phyloP scores from a whole-genome alignment of 768 basidiomycete species.

The Inosperma sp. region DNA sequence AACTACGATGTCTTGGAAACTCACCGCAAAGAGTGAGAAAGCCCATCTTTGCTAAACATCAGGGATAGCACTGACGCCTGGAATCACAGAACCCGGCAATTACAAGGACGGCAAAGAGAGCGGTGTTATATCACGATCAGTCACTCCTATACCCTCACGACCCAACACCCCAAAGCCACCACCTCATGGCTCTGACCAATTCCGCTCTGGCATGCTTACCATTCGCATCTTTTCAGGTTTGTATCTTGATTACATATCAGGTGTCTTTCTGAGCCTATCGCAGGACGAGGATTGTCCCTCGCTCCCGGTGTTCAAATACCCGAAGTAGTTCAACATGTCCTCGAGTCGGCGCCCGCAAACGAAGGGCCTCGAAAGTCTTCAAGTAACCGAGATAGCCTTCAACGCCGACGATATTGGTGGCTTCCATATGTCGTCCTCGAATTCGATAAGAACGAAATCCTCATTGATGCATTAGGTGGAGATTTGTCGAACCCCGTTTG shows the following conservation, averaged over 20 bases:
- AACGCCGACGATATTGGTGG: slow-evolving; percentile 93
- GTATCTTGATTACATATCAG: slow-evolving; percentile 23
- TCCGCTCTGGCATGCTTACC: slow-evolving; percentile 87
- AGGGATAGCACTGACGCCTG: slow-evolving; percentile 38
- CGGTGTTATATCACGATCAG: slow-evolving; percentile 69
- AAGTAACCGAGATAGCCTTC: slow-evolving; percentile 85
- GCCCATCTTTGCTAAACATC: slow-evolving; percentile 7
- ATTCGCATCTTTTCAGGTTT: slow-evolving; percentile 92
- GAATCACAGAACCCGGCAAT: slow-evolving; percentile 66
- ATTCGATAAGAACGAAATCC: slow-evolving; percentile 95
- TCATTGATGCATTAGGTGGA: slow-evolving; percentile 95
- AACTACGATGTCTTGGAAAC: slow-evolving; percentile 54
- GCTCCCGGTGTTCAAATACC: slow-evolving; percentile 78
- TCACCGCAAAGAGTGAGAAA: slow-evolving; percentile 38
- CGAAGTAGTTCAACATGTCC: slow-evolving; percentile 76
- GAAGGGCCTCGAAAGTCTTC: slow-evolving; percentile 43
- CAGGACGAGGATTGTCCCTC: slow-evolving; percentile 77
- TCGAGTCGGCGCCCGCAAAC: slow-evolving; percentile 52
- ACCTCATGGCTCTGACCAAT: slow-evolving; percentile 49
- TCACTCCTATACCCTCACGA: slow-evolving; percentile 76
- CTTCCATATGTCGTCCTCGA: slow-evolving; percentile 96
- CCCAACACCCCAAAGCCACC: slow-evolving; percentile 71
- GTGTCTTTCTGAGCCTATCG: neutral
- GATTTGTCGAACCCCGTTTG: slow-evolving; percentile 86
- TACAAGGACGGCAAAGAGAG: too few relatives aligned